A percentile compares a stretch with the other conserved stretches of the same genome.
Evolutionary conservation across 2,329 filamentous ascomycete genomes (phyloP).

Genomic region (Colletotrichum truncatum): DNA sequence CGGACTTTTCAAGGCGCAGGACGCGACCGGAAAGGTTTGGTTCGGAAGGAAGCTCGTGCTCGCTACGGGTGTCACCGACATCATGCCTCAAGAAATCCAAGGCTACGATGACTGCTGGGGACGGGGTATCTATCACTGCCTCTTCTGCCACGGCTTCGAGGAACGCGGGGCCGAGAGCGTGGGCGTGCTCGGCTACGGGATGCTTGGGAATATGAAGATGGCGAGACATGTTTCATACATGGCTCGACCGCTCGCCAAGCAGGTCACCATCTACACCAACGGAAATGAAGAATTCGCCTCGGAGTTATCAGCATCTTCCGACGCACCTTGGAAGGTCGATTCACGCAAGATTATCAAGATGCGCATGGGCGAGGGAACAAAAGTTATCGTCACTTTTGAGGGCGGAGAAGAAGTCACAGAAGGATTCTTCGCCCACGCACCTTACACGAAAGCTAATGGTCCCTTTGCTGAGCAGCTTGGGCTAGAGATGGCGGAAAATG

Average conservation of each 20-base stretch:
- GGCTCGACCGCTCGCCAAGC: conserved; percentile 51
- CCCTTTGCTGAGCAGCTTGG: conserved; percentile 53
- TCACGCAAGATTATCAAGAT: conserved; percentile 40
- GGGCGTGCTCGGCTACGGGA: conserved; percentile 55
- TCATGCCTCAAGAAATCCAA: conserved; percentile 55
- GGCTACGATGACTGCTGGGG: conserved; percentile 67
- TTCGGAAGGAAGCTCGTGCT: conserved; percentile 63
- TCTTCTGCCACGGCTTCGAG: conserved; percentile 69
- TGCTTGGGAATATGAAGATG: conserved; percentile 39
- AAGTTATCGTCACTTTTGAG: conserved; percentile 47
- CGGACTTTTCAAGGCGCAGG: conserved; percentile 47
- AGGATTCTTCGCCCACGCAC: conserved; percentile 51
- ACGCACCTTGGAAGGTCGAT: conserved; percentile 48
- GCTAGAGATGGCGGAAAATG: conserved; percentile 50
- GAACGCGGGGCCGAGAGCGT: conserved; percentile 56
- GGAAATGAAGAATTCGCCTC: conserved; percentile 45
- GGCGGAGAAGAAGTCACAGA: conserved; percentile 48
- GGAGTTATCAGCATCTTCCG: conserved; percentile 38
- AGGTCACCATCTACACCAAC: conserved; percentile 62
- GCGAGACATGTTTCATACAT: conserved; percentile 52
- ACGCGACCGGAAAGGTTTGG: conserved; percentile 52
- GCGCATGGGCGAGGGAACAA: conserved; percentile 35
- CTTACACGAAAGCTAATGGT: conserved; percentile 47
- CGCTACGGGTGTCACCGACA: conserved; percentile 62
- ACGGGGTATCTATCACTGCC: conserved; percentile 63